phyloP scores from a whole-genome alignment of 208 protist species.

The Porcisia hertigi region DNA sequence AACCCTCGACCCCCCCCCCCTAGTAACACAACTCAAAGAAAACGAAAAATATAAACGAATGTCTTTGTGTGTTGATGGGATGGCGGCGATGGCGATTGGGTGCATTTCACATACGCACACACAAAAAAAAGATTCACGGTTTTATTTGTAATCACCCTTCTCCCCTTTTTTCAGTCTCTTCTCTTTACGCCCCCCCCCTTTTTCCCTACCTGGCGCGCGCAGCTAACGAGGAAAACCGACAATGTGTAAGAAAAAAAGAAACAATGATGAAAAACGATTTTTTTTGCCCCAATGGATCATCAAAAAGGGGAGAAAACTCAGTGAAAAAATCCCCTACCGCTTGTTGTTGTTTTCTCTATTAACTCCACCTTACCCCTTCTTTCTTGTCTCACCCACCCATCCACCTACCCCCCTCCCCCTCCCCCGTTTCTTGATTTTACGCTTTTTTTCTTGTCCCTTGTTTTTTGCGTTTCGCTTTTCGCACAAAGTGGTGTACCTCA shows the following conservation, averaged over 20 bases:
- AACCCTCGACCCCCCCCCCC: background rate
- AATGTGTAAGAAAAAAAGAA: background rate
- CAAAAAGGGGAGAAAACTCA: no score
- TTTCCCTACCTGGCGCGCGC: background rate
- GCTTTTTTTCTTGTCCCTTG: background rate
- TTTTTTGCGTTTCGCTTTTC: background rate
- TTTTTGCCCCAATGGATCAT: background rate
- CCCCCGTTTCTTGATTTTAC: no score
- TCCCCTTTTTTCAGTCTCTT: background rate
- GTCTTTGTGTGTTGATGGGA: no score
- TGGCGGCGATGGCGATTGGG: background rate
- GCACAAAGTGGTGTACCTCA: background rate
- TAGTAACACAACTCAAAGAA: no score
- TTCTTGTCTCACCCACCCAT: background rate
- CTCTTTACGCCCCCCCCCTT: background rate
- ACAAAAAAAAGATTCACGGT: no score
- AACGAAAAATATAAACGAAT: no score
- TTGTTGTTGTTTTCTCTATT: conserved; percentile 1
- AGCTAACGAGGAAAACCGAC: background rate
- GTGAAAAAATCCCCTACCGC: no score
- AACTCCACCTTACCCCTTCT: background rate
- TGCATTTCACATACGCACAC: background rate
- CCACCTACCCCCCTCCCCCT: background rate
- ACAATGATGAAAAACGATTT: background rate
- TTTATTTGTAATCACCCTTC: background rate